Evolutionary conservation across 768 basidiomycete species (phyloP).

Genomic region (Lentinula sp.): DNA sequence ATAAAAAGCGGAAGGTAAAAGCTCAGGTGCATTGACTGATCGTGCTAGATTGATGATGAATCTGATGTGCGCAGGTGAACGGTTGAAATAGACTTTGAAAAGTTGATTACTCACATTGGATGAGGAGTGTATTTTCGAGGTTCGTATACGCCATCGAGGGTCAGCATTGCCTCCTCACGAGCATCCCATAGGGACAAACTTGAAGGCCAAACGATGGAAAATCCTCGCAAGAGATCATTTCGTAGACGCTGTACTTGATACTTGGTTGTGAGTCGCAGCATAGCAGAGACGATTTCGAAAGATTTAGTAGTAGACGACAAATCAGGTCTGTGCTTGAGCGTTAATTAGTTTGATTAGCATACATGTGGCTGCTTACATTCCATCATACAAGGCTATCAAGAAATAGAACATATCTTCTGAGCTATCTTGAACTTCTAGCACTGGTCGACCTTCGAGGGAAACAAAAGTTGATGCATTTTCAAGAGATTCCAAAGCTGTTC

Average conservation of each 20-base stretch:
- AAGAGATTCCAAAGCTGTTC: slow-evolving; percentile 29
- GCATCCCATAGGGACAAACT: slow-evolving; percentile 62
- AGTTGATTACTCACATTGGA: slow-evolving; percentile 49
- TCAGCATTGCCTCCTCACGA: slow-evolving; percentile 54
- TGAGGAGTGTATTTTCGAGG: slow-evolving; percentile 55
- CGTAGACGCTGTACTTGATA: slow-evolving; percentile 58
- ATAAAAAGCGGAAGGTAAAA: slow-evolving; percentile 75
- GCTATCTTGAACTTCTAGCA: slow-evolving; percentile 48
- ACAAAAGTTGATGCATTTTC: slow-evolving; percentile 17
- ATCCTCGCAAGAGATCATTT: slow-evolving; percentile 45
- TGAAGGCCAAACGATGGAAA: slow-evolving; percentile 54
- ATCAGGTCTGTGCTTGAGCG: slow-evolving; percentile 28
- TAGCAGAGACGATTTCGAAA: slow-evolving; percentile 46
- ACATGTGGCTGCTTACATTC: slow-evolving; percentile 41
- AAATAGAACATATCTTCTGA: slow-evolving; percentile 54
- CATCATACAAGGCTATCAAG: slow-evolving; percentile 64
- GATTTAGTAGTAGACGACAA: slow-evolving; percentile 41
- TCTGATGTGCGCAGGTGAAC: slow-evolving; percentile 24
- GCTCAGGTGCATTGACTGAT: slow-evolving; percentile 44
- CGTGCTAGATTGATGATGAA: slow-evolving; percentile 64
- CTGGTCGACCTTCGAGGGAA: slow-evolving; percentile 51
- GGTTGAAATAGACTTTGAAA: slow-evolving; percentile 3
- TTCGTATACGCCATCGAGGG: slow-evolving; percentile 43
- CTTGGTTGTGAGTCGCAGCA: slow-evolving; percentile 59
- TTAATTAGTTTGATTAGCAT: not conserved